Conservation (phyloP, 2,329 filamentous ascomycete genomes). For the Tolypocladium pustulatum region DNA sequence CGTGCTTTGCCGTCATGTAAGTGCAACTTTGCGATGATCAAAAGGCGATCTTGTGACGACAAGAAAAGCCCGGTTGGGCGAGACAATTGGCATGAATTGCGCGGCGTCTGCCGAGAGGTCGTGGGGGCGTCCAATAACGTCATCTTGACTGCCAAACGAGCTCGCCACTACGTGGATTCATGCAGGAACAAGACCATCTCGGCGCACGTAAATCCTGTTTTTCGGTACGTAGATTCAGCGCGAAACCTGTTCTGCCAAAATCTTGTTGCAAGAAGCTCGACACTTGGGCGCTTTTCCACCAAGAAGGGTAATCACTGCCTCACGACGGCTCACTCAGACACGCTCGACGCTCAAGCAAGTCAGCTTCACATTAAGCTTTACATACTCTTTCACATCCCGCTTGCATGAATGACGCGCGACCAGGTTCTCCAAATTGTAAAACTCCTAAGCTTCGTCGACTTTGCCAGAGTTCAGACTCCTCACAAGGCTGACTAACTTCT, state of each 20-base stretch:
- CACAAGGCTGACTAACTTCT: constrained; percentile 6
- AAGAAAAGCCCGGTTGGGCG: background rate
- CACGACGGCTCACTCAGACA: no score
- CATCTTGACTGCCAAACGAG: background rate
- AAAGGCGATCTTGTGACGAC: background rate
- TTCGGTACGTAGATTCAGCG: background rate
- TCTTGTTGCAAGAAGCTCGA: no score
- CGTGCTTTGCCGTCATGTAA: background rate
- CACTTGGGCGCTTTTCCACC: no score
- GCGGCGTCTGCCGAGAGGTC: background rate
- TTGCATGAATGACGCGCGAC: background rate
- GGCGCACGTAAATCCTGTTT: background rate
- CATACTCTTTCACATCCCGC: no score
- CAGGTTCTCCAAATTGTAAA: no score
- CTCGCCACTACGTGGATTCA: background rate
- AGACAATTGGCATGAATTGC: background rate
- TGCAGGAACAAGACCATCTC: background rate
- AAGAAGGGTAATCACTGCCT: no score
- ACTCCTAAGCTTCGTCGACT: background rate
- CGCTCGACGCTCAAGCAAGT: no score
- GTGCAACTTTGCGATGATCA: background rate
- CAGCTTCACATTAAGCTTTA: no score
- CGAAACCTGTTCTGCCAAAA: background rate
- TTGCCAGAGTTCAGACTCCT: background rate
- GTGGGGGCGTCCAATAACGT: background rate